These are phyloP conservation scores for Candida parachauliodes DNA, from an alignment of 805 yeast species.

Conservation along the genomic window DNA sequence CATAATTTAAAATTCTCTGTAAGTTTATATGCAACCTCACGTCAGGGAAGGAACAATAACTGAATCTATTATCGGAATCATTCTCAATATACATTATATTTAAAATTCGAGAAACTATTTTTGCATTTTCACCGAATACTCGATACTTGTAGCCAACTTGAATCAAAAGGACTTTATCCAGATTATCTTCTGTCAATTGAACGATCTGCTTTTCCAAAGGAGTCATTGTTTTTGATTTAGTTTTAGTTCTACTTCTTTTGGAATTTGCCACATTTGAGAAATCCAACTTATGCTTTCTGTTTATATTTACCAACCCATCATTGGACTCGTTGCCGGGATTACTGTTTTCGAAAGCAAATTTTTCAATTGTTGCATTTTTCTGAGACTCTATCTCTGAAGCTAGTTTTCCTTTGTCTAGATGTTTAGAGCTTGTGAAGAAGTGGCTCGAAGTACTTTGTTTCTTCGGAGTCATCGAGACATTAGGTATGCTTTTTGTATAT, in stretches of 20 bases:
- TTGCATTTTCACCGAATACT: slow-evolving; percentile 83
- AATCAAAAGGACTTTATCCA: slow-evolving; percentile 70
- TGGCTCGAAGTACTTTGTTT: slow-evolving; percentile 5
- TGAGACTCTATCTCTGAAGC: no score
- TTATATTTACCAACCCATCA: background rate
- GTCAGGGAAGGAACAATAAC: slow-evolving; percentile 85
- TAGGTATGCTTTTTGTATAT: no score
- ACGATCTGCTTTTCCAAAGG: slow-evolving; percentile 80
- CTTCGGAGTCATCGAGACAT: slow-evolving; percentile 9
- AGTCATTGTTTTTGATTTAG: slow-evolving; percentile 26
- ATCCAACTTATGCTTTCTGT: background rate
- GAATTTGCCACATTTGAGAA: background rate
- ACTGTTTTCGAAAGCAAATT: background rate
- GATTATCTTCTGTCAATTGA: slow-evolving; percentile 55
- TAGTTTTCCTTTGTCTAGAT: no score
- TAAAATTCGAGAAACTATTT: slow-evolving; percentile 57
- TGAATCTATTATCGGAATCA: slow-evolving; percentile 56
- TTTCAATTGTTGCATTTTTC: background rate
- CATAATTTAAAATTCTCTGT: slow-evolving; percentile 57
- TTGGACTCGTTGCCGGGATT: no score
- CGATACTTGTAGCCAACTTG: slow-evolving; percentile 93
- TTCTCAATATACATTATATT: slow-evolving; percentile 76
- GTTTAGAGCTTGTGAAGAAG: slow-evolving; percentile 4
- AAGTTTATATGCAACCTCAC: slow-evolving; percentile 70
- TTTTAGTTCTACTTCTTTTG: background rate